Evolutionary conservation across 2,329 filamentous ascomycete species (phyloP).

Genomic region (Claviceps africana): DNA sequence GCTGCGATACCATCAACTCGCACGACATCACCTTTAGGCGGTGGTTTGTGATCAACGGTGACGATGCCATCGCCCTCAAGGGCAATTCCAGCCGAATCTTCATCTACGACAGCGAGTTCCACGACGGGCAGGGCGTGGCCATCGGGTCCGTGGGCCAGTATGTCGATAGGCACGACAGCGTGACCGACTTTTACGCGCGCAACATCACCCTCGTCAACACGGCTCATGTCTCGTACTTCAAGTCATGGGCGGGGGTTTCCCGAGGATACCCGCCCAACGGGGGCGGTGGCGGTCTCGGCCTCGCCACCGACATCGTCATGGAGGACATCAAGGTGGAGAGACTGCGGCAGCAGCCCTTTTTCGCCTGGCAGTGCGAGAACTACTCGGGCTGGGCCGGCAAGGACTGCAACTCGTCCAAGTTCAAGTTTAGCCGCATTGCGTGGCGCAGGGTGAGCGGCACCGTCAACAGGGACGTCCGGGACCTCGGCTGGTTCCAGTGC

Average conservation of each 20-base stretch:
- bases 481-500: slow-evolving; percentile 18
- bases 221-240: slow-evolving; percentile 36
- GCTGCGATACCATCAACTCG: slow-evolving; percentile 37
- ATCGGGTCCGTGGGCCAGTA: slow-evolving; percentile 46
- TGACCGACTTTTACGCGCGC: slow-evolving; percentile 33
- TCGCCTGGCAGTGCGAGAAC: slow-evolving; percentile 22
- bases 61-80: slow-evolving; percentile 40
- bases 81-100: slow-evolving; percentile 41
- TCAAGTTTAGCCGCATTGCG: slow-evolving; percentile 16
- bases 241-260: slow-evolving; percentile 42
- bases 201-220: slow-evolving; percentile 34
- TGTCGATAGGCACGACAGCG: slow-evolving; percentile 29
- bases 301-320: slow-evolving; percentile 17
- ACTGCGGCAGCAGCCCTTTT: slow-evolving; percentile 17
- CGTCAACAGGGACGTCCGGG: slow-evolving; percentile 12
- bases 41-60: slow-evolving; percentile 37
- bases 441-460: slow-evolving; percentile 18
- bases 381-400: slow-evolving; percentile 20
- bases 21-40: slow-evolving; percentile 35
- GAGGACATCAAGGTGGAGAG: slow-evolving; percentile 17
- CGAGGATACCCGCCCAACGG: slow-evolving; percentile 42
- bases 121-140: slow-evolving; percentile 37
- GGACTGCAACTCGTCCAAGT: slow-evolving; percentile 21
- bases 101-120: slow-evolving; percentile 34
- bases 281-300: slow-evolving; percentile 40